phyloP scores from a whole-genome alignment of 78 protist species.

The Dictyostelium discoideum region dicty_2.7 NC_007090.3:220501-221000 shows the following conservation, averaged over 20 bases:
- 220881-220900: conserved; percentile 61
- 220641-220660: conserved; percentile 79
- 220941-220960: conserved; percentile 25
- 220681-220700: conserved; percentile 73
- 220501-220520: neutral
- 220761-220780: conserved; percentile 74
- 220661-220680: conserved; percentile 41
- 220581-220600: conserved; percentile 12
- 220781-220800: conserved; percentile 60
- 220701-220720: conserved; percentile 56
- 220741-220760: conserved; percentile 64
- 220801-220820: conserved; percentile 52
- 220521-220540: conserved; percentile 7
- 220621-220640: conserved; percentile 39
- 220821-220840: conserved; percentile 46
- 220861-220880: conserved; percentile 78
- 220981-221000: conserved; percentile 40
- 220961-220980: conserved; percentile 47
- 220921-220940: conserved; percentile 62
- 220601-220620: conserved; percentile 15
- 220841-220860: conserved; percentile 51
- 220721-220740: conserved; percentile 58
- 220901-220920: conserved; percentile 34
- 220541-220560: conserved; percentile 7
- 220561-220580: neutral